phyloP scores from a whole-genome alignment of 2,329 filamentous ascomycete species.

The Neocucurbitaria cava region DNA sequence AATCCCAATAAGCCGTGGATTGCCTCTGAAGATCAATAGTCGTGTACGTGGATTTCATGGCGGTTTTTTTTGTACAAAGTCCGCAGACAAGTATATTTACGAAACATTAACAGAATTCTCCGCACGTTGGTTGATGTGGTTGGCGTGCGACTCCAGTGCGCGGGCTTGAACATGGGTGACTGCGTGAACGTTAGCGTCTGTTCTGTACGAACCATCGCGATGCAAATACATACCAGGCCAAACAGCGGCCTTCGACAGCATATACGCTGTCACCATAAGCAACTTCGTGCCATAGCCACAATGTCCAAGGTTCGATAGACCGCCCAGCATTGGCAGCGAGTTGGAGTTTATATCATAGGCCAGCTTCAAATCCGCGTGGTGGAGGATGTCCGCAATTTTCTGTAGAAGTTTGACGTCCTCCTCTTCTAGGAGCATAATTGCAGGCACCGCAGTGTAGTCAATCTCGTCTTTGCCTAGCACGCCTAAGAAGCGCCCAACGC shows the following conservation, averaged over 20 bases:
- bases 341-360: conserved; percentile 60
- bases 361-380: conserved; percentile 81
- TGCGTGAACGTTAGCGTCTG: conserved; percentile 44
- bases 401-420: conserved; percentile 86
- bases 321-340: conserved; percentile 57
- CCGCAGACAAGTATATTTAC: conserved; percentile 30
- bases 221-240: conserved; percentile 78
- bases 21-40: not conserved
- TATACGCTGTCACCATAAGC: conserved; percentile 81
- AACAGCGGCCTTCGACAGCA: conserved; percentile 86
- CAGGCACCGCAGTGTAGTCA: conserved; percentile 80
- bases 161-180: conserved; percentile 74
- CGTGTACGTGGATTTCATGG: not conserved
- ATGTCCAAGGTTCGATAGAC: conserved; percentile 62
- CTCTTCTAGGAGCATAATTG: conserved; percentile 88
- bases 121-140: conserved; percentile 67
- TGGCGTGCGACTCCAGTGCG: conserved; percentile 69
- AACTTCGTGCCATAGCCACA: conserved; percentile 86
- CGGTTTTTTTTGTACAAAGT: conserved; percentile 27
- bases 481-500: conserved; percentile 87
- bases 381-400: conserved; percentile 81
- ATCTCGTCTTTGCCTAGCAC: conserved; percentile 84
- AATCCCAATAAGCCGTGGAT: not conserved
- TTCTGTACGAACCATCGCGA: not conserved
- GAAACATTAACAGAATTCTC: conserved; percentile 52